phyloP scores from a whole-genome alignment of 1,284 basidiomycete species.

The Fomitopsis palustris region DNA sequence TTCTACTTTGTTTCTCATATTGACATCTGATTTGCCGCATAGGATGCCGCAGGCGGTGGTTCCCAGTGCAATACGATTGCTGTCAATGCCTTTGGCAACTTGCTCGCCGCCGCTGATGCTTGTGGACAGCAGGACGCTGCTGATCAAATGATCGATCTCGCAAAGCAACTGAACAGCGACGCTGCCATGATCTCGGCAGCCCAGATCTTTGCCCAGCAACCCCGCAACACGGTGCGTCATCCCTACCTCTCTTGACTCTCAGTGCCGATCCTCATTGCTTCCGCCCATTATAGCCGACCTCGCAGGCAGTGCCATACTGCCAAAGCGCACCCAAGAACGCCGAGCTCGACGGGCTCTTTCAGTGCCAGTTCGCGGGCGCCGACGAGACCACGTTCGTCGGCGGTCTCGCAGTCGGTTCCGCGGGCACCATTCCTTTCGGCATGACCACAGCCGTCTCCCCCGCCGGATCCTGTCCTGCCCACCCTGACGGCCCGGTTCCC shows the following conservation, averaged over 20 bases:
- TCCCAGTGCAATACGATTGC: conserved; percentile 51
- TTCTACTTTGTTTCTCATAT: neutral
- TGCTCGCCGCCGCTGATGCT: conserved; percentile 48
- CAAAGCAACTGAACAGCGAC: conserved; percentile 52
- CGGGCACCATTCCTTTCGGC: conserved; percentile 38
- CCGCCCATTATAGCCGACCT: conserved; percentile 28
- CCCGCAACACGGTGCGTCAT: conserved; percentile 39
- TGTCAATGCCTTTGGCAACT: conserved; percentile 47
- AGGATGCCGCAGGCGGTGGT: conserved; percentile 49
- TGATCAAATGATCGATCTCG: conserved; percentile 58
- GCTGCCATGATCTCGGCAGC: conserved; percentile 53
- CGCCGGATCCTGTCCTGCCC: conserved; percentile 38
- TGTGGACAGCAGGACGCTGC: conserved; percentile 64
- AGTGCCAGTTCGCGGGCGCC: conserved; percentile 38
- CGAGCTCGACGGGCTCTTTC: conserved; percentile 40
- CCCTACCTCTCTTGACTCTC: neutral
- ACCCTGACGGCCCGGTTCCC: conserved; percentile 35
- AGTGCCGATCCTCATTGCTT: neutral
- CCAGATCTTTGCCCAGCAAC: conserved; percentile 61
- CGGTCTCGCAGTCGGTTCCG: conserved; percentile 22
- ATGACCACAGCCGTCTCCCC: conserved; percentile 29
- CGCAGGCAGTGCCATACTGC: conserved; percentile 36
- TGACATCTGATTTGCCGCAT: conserved; percentile 3
- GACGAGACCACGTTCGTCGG: conserved; percentile 32
- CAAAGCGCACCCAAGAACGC: conserved; percentile 36